Percentiles rank a stretch among this genome's conserved stretches.
phyloP scores from a whole-genome alignment of 768 basidiomycete genomes.

The Pholiota conissans region DNA sequence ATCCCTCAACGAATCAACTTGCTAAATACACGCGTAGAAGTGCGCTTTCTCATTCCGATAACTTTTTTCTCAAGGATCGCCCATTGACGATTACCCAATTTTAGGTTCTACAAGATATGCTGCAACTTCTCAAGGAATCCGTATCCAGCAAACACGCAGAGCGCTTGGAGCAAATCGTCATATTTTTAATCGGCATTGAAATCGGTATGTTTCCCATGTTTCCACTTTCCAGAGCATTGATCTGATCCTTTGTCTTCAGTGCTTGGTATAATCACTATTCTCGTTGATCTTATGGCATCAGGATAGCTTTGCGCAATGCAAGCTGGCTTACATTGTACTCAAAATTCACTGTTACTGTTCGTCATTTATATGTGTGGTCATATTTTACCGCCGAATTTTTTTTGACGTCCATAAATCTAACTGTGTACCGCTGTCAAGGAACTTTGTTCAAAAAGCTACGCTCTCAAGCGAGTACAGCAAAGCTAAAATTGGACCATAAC shows the following conservation, averaged over 20 bases:
- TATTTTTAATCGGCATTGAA: slow-evolving; percentile 86
- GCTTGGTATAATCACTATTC: slow-evolving; percentile 87
- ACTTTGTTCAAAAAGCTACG: too few relatives aligned
- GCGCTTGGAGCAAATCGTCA: slow-evolving; percentile 90
- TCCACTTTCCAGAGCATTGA: neutral
- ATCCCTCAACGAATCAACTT: slow-evolving; percentile 92
- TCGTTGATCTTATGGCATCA: slow-evolving; percentile 73
- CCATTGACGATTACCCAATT: slow-evolving; percentile 2
- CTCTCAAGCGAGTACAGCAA: too few relatives aligned
- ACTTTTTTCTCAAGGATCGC: neutral
- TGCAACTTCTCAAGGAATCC: slow-evolving; percentile 91
- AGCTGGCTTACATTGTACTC: neutral
- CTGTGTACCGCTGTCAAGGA: too few relatives aligned
- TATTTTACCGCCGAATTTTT: neutral
- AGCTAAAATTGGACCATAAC: too few relatives aligned
- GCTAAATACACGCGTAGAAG: slow-evolving; percentile 92
- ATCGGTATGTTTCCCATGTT: slow-evolving; percentile 52
- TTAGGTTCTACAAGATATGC: slow-evolving; percentile 95
- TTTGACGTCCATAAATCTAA: too few relatives aligned
- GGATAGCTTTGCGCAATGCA: neutral
- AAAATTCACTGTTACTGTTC: neutral
- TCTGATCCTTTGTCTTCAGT: slow-evolving; percentile 39
- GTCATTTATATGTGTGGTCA: neutral
- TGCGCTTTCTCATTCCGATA: slow-evolving; percentile 27
- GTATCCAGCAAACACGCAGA: slow-evolving; percentile 91